These are phyloP conservation scores for Podila clonocystis DNA, from an alignment of 192 early-diverging fungal species.

Conservation along the genomic window DNA sequence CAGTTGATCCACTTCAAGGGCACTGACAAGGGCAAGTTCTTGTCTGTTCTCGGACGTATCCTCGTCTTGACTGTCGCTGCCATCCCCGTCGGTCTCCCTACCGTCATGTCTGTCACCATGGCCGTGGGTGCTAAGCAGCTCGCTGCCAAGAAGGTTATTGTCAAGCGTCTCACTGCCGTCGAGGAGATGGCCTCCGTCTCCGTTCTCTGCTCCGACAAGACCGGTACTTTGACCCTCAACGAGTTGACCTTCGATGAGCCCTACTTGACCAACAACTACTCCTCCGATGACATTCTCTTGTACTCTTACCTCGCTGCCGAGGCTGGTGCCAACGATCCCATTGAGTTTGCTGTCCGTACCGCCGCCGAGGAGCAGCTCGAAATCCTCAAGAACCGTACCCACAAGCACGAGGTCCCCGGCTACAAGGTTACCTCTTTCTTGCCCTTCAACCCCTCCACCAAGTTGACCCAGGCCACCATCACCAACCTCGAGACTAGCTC, in stretches of 20 bases:
- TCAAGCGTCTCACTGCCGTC: slow-evolving; percentile 90
- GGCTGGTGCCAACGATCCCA: slow-evolving; percentile 71
- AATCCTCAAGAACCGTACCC: slow-evolving; percentile 70
- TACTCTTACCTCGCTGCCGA: slow-evolving; percentile 69
- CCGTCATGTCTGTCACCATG: slow-evolving; percentile 94
- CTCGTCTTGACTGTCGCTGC: slow-evolving; percentile 92
- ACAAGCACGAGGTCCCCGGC: slow-evolving; percentile 85
- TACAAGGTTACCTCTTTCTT: slow-evolving; percentile 89
- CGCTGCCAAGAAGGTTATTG: slow-evolving; percentile 89
- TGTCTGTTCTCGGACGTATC: slow-evolving; percentile 70
- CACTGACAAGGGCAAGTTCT: slow-evolving; percentile 61
- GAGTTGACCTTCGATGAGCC: slow-evolving; percentile 82
- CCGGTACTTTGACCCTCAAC: too few species aligned
- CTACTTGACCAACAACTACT: slow-evolving; percentile 68
- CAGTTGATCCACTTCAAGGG: slow-evolving; percentile 64
- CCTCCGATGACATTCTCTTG: slow-evolving; percentile 80
- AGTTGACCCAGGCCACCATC: slow-evolving; percentile 88
- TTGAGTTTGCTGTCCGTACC: slow-evolving; percentile 84
- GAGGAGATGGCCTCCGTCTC: slow-evolving; percentile 16
- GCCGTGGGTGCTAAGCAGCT: slow-evolving; percentile 89
- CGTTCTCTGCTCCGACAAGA: too few species aligned
- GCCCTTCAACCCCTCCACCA: slow-evolving; percentile 90
- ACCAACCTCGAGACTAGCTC: slow-evolving; percentile 72
- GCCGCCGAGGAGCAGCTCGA: slow-evolving; percentile 79
- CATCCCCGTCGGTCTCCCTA: slow-evolving; percentile 88